Conservation (phyloP, 1,139 yeast species). For the Geotrichum aggregatum region DNA sequence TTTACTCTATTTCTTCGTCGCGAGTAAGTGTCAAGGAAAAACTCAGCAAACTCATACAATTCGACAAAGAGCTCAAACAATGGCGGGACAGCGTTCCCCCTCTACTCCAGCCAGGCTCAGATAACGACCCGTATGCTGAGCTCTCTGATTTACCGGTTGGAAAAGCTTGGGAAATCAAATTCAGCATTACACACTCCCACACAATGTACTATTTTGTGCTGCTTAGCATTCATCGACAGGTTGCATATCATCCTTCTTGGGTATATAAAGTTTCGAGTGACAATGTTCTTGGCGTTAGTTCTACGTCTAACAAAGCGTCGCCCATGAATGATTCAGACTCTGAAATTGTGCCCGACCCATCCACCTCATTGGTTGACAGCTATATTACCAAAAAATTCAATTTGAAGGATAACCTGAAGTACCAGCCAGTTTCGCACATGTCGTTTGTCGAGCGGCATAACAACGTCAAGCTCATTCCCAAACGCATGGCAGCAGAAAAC, state of each 20-base stretch:
- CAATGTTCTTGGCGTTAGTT: not conserved
- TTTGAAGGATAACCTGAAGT: not conserved
- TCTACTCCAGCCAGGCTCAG: not conserved
- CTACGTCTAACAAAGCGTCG: not conserved
- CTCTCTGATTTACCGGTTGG: not conserved
- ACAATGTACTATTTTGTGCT: conserved; percentile 31
- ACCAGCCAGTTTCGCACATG: not conserved
- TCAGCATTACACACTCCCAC: conserved; percentile 15
- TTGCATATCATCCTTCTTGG: conserved; percentile 36
- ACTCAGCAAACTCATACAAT: conserved; percentile 30
- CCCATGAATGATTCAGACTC: not conserved
- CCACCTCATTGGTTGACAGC: not conserved
- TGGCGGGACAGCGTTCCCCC: conserved; percentile 36
- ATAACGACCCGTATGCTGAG: not conserved
- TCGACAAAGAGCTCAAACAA: conserved; percentile 34
- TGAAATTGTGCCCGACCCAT: not conserved
- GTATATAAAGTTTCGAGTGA: conserved; percentile 21
- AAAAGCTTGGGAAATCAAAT: not conserved
- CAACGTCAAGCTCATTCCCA: conserved; percentile 11
- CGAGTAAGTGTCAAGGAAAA: conserved; percentile 31
- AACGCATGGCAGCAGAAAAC: conserved; percentile 17
- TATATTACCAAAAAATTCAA: not conserved
- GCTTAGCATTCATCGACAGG: conserved; percentile 31
- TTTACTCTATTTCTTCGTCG: conserved; percentile 34
- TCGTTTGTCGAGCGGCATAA: conserved; percentile 6